Conservation (phyloP, 108 stramenopile genomes). For the Skeletonema costatum region DNA sequence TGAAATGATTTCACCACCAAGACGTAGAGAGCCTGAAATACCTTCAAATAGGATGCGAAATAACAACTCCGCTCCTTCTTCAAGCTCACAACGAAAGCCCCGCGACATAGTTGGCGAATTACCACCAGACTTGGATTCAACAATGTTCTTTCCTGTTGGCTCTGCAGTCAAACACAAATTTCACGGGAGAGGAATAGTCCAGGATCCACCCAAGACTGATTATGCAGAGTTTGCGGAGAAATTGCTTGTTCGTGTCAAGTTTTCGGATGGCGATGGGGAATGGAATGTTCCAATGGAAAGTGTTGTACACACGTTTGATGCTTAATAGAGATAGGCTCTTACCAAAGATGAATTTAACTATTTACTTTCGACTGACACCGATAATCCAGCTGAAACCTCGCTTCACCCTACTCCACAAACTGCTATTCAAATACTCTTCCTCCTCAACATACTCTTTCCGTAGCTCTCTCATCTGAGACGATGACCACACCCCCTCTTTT, state of each 20-base stretch:
- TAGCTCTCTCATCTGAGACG: constrained; percentile 44
- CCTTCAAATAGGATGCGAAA: background rate
- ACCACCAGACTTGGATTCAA: constrained; percentile 58
- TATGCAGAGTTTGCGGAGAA: constrained; percentile 37
- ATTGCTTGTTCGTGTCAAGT: constrained; percentile 46
- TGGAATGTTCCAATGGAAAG: constrained; percentile 38
- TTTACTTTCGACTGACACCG: background rate
- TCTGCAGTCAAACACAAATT: constrained; percentile 58
- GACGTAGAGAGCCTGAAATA: background rate
- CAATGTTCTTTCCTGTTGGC: constrained; percentile 78
- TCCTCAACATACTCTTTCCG: constrained; percentile 47
- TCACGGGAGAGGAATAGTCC: constrained; percentile 67
- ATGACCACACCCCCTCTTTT: constrained; percentile 71
- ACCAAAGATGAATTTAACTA: background rate
- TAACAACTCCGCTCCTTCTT: background rate
- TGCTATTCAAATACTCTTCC: constrained; percentile 3
- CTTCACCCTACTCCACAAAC: background rate
- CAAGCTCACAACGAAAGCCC: background rate
- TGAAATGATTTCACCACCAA: background rate
- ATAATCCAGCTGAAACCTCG: background rate
- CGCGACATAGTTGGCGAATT: constrained; percentile 9
- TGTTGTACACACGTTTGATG: constrained; percentile 19
- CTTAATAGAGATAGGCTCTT: background rate
- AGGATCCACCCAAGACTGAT: constrained; percentile 51
- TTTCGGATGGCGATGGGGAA: constrained; percentile 10